Percentiles rank a stretch among this genome's conserved stretches.
Conservation (phyloP, 2,329 filamentous ascomycete species). For the Drechslerella stenobrocha region DNA sequence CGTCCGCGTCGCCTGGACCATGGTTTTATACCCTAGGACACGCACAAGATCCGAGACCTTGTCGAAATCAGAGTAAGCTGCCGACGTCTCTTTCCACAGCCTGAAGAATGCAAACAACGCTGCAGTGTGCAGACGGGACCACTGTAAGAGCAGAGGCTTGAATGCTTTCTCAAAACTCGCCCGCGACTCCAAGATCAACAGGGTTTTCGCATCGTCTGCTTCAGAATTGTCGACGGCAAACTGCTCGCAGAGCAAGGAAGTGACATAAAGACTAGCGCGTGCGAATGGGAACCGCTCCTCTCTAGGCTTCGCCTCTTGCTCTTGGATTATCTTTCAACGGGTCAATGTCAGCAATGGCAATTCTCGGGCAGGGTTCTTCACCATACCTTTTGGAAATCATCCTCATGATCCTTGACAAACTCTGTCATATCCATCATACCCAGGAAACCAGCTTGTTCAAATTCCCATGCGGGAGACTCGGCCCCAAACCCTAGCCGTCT, state of each 20-base stretch:
- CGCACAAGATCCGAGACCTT: constrained; percentile 90
- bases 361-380: not conserved
- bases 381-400: constrained; percentile 81
- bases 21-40: constrained; percentile 85
- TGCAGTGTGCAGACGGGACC: constrained; percentile 85
- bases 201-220: constrained; percentile 74
- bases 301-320: constrained; percentile 75
- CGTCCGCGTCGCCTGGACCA: constrained; percentile 77
- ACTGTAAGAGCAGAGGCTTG: constrained; percentile 83
- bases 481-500: constrained; percentile 85
- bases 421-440: constrained; percentile 98
- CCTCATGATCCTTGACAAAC: constrained; percentile 88
- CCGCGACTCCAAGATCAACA: constrained; percentile 72
- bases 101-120: constrained; percentile 85
- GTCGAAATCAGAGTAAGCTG: constrained; percentile 81
- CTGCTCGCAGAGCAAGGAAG: constrained; percentile 86
- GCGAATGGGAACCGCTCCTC: constrained; percentile 82
- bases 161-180: constrained; percentile 85
- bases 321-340: constrained; percentile 63
- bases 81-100: constrained; percentile 87
- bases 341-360: constrained; percentile 8
- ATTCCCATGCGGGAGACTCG: constrained; percentile 83
- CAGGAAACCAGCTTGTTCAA: constrained; percentile 80
- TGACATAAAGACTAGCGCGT: constrained; percentile 81
- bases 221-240: constrained; percentile 90